Conservation (phyloP, 495 filamentous ascomycete genomes). For the Podospora appendiculata region DNA sequence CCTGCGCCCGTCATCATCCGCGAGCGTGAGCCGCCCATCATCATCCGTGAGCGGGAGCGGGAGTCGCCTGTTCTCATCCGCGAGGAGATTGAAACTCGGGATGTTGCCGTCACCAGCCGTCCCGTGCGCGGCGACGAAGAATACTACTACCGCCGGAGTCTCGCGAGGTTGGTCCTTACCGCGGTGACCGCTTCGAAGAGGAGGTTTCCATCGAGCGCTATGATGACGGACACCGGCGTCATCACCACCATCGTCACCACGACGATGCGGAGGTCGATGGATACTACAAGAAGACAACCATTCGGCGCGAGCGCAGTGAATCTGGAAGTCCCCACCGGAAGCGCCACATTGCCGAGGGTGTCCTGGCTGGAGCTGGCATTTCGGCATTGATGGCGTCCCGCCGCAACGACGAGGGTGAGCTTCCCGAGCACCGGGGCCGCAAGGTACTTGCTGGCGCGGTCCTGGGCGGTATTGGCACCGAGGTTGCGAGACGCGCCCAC, state of each 20-base stretch:
- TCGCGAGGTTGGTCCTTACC: slow-evolving; percentile 39
- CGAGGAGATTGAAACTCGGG: slow-evolving; percentile 35
- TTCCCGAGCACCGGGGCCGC: slow-evolving; percentile 55
- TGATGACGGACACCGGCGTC: slow-evolving; percentile 30
- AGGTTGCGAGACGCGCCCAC: slow-evolving; percentile 64
- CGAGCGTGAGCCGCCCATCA: slow-evolving; percentile 43
- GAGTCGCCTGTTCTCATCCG: slow-evolving; percentile 53
- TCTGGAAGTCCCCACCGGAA: slow-evolving; percentile 48
- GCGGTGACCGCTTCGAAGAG: slow-evolving; percentile 52
- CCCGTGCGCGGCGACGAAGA: slow-evolving; percentile 44
- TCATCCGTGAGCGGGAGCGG: slow-evolving; percentile 48
- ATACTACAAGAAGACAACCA: slow-evolving; percentile 37
- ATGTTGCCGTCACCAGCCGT: slow-evolving; percentile 43
- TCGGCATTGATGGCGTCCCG: slow-evolving; percentile 68
- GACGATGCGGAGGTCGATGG: slow-evolving; percentile 43
- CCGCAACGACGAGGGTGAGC: slow-evolving; percentile 50
- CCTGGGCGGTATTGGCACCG: slow-evolving; percentile 73
- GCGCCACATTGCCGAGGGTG: slow-evolving; percentile 81
- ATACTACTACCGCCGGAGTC: slow-evolving; percentile 46
- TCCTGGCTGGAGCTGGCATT: slow-evolving; percentile 68
- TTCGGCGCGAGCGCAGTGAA: slow-evolving; percentile 36
- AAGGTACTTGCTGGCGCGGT: slow-evolving; percentile 74
- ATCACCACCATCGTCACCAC: slow-evolving; percentile 27
- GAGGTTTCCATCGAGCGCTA: slow-evolving; percentile 38
- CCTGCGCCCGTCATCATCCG: slow-evolving; percentile 59